phyloP scores from a whole-genome alignment of 1,139 yeast genomes.

The Zygoascus sp. region DNA sequence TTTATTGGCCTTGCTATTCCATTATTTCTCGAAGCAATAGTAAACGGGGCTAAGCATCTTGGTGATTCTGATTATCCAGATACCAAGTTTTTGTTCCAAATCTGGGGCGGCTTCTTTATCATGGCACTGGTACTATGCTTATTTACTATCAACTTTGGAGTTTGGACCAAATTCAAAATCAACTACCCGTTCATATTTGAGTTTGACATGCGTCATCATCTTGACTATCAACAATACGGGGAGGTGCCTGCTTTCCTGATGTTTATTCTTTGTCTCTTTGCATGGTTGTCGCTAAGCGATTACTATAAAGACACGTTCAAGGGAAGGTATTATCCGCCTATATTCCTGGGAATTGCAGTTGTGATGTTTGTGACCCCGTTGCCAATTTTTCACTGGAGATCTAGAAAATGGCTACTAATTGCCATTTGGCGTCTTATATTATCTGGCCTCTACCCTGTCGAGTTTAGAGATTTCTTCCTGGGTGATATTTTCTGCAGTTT shows the following conservation, averaged over 20 bases:
- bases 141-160: constrained; percentile 63
- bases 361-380: constrained; percentile 59
- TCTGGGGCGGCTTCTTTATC: constrained; percentile 89
- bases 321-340: constrained; percentile 77
- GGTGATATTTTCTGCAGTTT: constrained; percentile 89
- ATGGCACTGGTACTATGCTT: constrained; percentile 54
- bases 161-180: constrained; percentile 71
- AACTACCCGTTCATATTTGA: constrained; percentile 93
- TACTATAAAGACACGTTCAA: constrained; percentile 60
- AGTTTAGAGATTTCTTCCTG: constrained; percentile 85
- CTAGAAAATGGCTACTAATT: constrained; percentile 70
- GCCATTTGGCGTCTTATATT: constrained; percentile 68
- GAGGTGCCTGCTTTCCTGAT: constrained; percentile 59
- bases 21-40: constrained; percentile 49
- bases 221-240: constrained; percentile 61
- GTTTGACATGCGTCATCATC: constrained; percentile 65
- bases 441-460: constrained; percentile 91
- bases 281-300: constrained; percentile 71
- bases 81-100: constrained; percentile 56
- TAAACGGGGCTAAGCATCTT: constrained; percentile 43
- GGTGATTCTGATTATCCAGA: constrained; percentile 26
- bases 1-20: constrained; percentile 70
- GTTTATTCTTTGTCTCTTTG: constrained; percentile 53
- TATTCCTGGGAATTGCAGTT: constrained; percentile 55
- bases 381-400: constrained; percentile 46